These are phyloP conservation scores for Amanita fuliginea DNA, from an alignment of 768 basidiomycete genomes.

Conservation along the genomic window DNA sequence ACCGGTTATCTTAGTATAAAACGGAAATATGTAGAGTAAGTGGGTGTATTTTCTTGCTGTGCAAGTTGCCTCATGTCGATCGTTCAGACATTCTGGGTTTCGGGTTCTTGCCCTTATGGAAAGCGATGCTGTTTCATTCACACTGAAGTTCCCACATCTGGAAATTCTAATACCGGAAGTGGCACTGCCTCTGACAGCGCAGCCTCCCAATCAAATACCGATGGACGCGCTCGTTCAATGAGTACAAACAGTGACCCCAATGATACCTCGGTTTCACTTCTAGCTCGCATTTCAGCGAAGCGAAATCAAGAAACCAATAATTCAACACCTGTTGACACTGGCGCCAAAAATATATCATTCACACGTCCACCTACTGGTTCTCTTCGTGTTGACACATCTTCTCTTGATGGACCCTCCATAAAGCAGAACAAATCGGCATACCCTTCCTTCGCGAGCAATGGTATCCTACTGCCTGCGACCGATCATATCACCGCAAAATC, in stretches of 20 bases:
- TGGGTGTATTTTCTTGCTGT: conserved; percentile 9
- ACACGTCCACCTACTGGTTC: conserved; percentile 58
- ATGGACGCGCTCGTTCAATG: conserved; percentile 54
- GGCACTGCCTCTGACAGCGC: conserved; percentile 30
- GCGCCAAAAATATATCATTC: conserved; percentile 37
- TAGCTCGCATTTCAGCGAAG: conserved; percentile 67
- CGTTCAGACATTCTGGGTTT: conserved; percentile 82
- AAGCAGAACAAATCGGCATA: conserved; percentile 85
- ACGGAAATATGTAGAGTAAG: conserved; percentile 87
- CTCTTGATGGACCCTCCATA: conserved; percentile 42
- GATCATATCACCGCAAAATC: conserved; percentile 56
- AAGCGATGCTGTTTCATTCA: conserved; percentile 93
- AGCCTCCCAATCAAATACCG: conserved; percentile 40
- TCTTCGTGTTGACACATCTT: conserved; percentile 65
- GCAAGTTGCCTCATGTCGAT: not conserved
- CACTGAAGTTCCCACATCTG: conserved; percentile 68
- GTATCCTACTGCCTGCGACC: conserved; percentile 44
- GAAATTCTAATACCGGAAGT: conserved; percentile 37
- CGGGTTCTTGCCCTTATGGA: conserved; percentile 86
- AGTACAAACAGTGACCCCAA: conserved; percentile 78
- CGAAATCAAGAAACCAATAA: conserved; percentile 40
- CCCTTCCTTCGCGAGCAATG: conserved; percentile 54
- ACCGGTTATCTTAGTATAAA: conserved; percentile 54
- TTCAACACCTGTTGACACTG: conserved; percentile 47
- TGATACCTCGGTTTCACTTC: conserved; percentile 55